phyloP scores from a whole-genome alignment of 208 protist species.

The Trypanosoma platydactyli region DNA sequence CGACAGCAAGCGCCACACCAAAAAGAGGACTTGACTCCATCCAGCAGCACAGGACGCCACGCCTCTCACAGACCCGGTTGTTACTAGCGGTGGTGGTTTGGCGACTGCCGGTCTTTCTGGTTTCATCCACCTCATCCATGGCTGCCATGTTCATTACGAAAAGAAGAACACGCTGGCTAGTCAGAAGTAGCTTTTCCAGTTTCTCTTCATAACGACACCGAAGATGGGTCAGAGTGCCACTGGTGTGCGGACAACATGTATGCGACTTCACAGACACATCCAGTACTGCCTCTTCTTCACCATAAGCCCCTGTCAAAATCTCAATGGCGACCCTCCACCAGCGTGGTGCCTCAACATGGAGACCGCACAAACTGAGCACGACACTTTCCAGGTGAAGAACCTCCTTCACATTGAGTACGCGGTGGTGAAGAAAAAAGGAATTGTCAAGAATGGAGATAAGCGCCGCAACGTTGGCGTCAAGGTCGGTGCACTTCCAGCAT shows the following conservation, averaged over 20 bases:
- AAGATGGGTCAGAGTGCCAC: neutral
- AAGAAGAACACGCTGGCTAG: constrained; percentile 25
- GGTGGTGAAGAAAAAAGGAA: constrained; percentile 23
- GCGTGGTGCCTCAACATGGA: constrained; percentile 18
- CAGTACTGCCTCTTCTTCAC: constrained; percentile 2
- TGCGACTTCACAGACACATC: neutral
- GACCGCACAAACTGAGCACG: constrained; percentile 21
- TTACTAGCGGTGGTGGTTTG: no score
- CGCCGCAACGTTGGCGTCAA: constrained; percentile 28
- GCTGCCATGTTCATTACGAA: constrained; percentile 8
- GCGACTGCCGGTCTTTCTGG: neutral
- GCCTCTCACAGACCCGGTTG: neutral
- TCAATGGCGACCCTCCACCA: constrained; percentile 33
- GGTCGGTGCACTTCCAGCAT: constrained; percentile 40
- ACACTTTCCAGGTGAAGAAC: constrained; percentile 14
- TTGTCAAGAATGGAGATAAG: constrained; percentile 20
- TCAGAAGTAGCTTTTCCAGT: constrained; percentile 19
- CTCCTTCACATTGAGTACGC: constrained; percentile 18
- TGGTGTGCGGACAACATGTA: neutral
- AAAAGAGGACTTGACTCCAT: constrained; percentile 42
- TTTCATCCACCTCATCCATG: neutral
- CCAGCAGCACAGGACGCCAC: constrained; percentile 4
- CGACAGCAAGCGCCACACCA: constrained; percentile 38
- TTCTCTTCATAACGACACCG: constrained; percentile 3
- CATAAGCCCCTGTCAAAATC: constrained; percentile 5